Evolutionary conservation across 176 grass and related monocot genomes (phyloP).

Genomic region (barley (Hordeum vulgare)): DNA sequence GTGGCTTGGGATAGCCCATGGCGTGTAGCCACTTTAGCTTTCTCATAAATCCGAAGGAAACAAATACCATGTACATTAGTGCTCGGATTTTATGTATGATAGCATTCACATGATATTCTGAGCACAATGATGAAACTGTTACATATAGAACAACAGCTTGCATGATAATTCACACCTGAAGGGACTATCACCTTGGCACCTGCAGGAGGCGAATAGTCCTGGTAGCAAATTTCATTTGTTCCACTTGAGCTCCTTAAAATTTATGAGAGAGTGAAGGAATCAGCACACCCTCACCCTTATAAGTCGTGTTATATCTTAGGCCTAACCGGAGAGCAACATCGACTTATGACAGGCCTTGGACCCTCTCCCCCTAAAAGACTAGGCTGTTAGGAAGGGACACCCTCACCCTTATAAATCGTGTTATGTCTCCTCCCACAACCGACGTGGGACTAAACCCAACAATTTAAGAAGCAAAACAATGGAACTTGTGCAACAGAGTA

Average conservation of each 20-base stretch:
- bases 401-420: no score
- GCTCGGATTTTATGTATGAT: background rate
- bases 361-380: no score
- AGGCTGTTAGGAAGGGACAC: no score
- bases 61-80: background rate
- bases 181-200: background rate
- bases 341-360: no score
- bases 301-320: no score
- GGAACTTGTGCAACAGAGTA: background rate
- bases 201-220: background rate
- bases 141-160: background rate
- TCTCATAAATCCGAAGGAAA: background rate
- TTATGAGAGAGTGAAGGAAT: background rate
- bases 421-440: no score
- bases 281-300: no score
- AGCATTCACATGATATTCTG: background rate
- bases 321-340: no score
- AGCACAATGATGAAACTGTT: background rate
- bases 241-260: background rate
- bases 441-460: no score
- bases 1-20: slow-evolving; percentile 6
- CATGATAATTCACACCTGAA: slow-evolving; percentile 10
- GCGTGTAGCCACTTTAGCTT: background rate
- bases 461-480: background rate
- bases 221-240: background rate